Evolutionary conservation across 148 eudicot species (phyloP).

Genomic region (Cornus kousa): DNA sequence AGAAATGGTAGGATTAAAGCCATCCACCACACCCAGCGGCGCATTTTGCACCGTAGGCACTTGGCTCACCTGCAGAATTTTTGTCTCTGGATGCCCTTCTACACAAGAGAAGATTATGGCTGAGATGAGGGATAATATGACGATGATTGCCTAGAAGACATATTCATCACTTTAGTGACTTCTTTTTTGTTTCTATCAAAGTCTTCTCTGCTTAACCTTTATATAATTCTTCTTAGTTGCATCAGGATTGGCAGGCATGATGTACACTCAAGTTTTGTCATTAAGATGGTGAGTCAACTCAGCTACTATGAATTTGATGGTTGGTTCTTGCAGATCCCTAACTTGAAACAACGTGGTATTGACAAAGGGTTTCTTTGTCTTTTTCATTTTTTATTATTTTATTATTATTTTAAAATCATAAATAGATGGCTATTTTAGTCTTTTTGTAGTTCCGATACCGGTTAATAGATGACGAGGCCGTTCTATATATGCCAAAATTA

Average conservation of each 20-base stretch:
- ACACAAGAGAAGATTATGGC: slow-evolving; percentile 11
- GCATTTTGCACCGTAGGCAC: neutral
- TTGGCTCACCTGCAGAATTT: neutral
- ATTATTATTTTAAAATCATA: too few relatives aligned
- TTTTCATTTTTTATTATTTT: too few relatives aligned
- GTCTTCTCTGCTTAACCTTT: neutral
- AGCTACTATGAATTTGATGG: too few relatives aligned
- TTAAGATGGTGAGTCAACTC: too few relatives aligned
- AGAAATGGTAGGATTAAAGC: neutral
- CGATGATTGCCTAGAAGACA: neutral
- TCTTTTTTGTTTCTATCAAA: neutral
- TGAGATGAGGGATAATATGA: neutral
- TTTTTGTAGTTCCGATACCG: too few relatives aligned
- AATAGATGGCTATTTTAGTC: too few relatives aligned
- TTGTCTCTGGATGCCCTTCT: too few relatives aligned
- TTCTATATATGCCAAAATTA: too few relatives aligned
- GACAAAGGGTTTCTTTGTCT: too few relatives aligned
- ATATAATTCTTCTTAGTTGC: too few relatives aligned
- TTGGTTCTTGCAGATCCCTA: neutral
- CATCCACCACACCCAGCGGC: neutral
- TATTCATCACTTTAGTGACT: neutral
- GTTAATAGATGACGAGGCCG: too few relatives aligned
- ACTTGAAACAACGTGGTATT: too few relatives aligned
- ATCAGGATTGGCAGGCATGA: neutral
- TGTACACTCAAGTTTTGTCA: neutral